Conservation (phyloP, 2,329 filamentous ascomycete species). For the Fonsecaea erecta region DNA sequence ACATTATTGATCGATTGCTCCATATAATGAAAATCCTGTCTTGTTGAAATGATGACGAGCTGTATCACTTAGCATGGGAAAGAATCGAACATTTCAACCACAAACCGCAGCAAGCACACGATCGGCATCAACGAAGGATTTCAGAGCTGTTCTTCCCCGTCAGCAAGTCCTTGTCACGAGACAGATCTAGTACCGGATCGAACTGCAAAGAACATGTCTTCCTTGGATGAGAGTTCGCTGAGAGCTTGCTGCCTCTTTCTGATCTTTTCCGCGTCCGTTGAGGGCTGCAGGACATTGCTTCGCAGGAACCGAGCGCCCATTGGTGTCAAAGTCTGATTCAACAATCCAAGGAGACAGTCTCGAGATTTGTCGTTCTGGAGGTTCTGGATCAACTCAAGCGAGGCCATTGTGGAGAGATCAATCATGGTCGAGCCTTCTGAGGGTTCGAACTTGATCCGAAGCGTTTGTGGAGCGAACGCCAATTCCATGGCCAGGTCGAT, state of each 20-base stretch:
- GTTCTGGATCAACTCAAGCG: conserved; percentile 90
- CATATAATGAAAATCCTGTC: conserved; percentile 67
- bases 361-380: conserved; percentile 75
- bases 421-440: conserved; percentile 96
- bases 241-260: conserved; percentile 77
- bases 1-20: conserved; percentile 86
- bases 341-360: conserved; percentile 78
- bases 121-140: conserved; percentile 77
- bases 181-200: conserved; percentile 62
- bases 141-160: conserved; percentile 66
- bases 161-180: conserved; percentile 34
- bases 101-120: conserved; percentile 74
- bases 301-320: conserved; percentile 87
- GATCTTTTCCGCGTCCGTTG: conserved; percentile 72
- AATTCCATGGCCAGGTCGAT: conserved; percentile 71
- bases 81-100: conserved; percentile 20
- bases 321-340: conserved; percentile 83
- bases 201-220: conserved; percentile 81
- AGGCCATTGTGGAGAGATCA: conserved; percentile 82
- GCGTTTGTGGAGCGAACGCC: conserved; percentile 75
- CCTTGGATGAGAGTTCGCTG: conserved; percentile 77
- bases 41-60: conserved; percentile 76
- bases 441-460: conserved; percentile 84
- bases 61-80: conserved; percentile 45
- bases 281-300: conserved; percentile 86